Percentiles rank a stretch among this genome's conserved stretches.
phyloP scores from a whole-genome alignment of 805 yeast species.

The Wickerhamomyces kurtzmanii region DNA sequence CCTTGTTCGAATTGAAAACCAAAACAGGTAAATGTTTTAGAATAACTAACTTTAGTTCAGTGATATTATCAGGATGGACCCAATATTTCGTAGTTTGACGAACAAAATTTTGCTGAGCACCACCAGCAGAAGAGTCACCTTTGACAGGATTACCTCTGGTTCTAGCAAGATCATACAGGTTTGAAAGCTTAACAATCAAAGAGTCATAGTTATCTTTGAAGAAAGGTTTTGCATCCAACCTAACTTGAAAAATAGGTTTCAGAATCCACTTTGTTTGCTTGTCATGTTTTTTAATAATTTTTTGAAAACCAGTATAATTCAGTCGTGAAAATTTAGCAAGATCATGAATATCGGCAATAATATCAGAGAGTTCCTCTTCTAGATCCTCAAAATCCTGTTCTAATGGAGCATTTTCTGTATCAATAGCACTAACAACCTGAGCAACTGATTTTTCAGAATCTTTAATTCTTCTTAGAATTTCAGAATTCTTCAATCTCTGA shows the following conservation, averaged over 20 bases:
- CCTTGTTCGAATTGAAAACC: constrained; percentile 94
- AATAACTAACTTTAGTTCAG: constrained; percentile 87
- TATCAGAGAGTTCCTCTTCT: constrained; percentile 72
- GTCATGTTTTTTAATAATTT: constrained; percentile 94
- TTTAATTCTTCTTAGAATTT: constrained; percentile 75
- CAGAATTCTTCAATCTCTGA: constrained; percentile 80
- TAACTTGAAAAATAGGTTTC: constrained; percentile 87
- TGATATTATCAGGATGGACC: constrained; percentile 98
- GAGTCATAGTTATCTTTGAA: constrained; percentile 91
- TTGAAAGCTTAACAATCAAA: constrained; percentile 81
- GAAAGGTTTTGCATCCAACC: constrained; percentile 90
- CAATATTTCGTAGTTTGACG: constrained; percentile 98
- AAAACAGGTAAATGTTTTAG: constrained; percentile 93
- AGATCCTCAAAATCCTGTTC: constrained; percentile 65
- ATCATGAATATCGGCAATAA: constrained; percentile 96
- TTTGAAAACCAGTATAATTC: constrained; percentile 95
- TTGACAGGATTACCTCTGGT: constrained; percentile 92
- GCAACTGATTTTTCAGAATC: constrained; percentile 69
- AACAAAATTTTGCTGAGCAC: constrained; percentile 93
- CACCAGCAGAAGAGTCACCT: constrained; percentile 98
- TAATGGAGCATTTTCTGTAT: constrained; percentile 35
- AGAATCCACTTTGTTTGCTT: constrained; percentile 73
- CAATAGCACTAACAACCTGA: constrained; percentile 50
- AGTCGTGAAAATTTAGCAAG: constrained; percentile 87
- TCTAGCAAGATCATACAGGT: constrained; percentile 83